Evolutionary conservation across 495 filamentous ascomycete genomes (phyloP).

Genomic region (Podospora didyma): DNA sequence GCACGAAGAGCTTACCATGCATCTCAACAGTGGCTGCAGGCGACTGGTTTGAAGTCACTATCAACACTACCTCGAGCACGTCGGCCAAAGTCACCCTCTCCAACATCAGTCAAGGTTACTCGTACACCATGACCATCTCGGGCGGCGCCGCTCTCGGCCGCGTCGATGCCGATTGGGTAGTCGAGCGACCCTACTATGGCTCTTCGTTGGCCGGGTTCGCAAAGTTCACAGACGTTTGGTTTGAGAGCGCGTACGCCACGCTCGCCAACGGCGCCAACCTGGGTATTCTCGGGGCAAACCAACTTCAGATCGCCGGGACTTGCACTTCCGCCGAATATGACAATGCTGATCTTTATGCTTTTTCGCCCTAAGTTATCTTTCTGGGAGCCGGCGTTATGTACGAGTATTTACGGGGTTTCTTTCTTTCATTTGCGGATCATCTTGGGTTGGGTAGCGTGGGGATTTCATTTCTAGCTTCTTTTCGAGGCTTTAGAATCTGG

Average conservation of each 20-base stretch:
- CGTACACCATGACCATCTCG: slow-evolving; percentile 10
- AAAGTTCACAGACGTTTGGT: slow-evolving; percentile 25
- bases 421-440: too few species aligned
- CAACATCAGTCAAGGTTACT: slow-evolving; percentile 16
- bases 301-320: slow-evolving; percentile 21
- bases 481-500: too few species aligned
- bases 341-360: slow-evolving; percentile 9
- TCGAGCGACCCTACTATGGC: slow-evolving; percentile 27
- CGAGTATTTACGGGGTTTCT: too few species aligned
- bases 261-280: slow-evolving; percentile 2
- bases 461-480: neutral
- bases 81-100: slow-evolving; percentile 18
- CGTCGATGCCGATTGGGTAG: slow-evolving; percentile 27
- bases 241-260: slow-evolving; percentile 20
- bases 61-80: slow-evolving; percentile 24
- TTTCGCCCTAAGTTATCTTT: slow-evolving; percentile 2
- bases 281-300: slow-evolving; percentile 22
- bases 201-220: slow-evolving; percentile 18
- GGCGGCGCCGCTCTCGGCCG: slow-evolving; percentile 19
- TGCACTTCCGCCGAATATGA: slow-evolving; percentile 21
- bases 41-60: slow-evolving; percentile 27
- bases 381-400: too few species aligned
- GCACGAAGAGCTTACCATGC: too few species aligned
- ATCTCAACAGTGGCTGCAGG: slow-evolving; percentile 13
- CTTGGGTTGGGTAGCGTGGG: too few species aligned